phyloP scores from a whole-genome alignment of 2,329 filamentous ascomycete genomes.

The Akanthomyces muscarius region DNA sequence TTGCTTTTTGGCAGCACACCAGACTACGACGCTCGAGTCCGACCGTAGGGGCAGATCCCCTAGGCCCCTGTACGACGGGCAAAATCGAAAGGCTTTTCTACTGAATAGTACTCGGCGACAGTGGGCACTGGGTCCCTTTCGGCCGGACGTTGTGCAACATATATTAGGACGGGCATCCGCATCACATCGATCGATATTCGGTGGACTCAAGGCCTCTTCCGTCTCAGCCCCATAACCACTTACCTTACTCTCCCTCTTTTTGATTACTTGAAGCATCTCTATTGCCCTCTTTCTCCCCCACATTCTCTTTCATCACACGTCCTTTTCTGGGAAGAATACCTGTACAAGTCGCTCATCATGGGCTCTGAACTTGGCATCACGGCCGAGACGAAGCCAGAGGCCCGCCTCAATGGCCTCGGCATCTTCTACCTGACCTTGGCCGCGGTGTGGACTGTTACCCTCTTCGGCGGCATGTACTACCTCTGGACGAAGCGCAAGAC shows the following conservation, averaged over 20 bases:
- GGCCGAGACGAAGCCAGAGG: constrained; percentile 28
- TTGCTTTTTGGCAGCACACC: constrained; percentile 2
- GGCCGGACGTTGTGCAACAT: neutral
- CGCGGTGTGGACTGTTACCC: constrained; percentile 36
- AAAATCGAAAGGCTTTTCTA: neutral
- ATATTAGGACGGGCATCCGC: constrained; percentile 8
- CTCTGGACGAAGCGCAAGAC: constrained; percentile 38
- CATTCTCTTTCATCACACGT: neutral
- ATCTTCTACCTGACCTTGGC: constrained; percentile 39
- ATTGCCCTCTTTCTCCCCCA: too few species aligned
- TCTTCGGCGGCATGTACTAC: constrained; percentile 38
- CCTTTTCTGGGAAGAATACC: neutral
- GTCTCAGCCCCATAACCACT: neutral
- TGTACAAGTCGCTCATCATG: neutral
- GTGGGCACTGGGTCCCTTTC: neutral
- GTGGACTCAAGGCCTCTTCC: neutral
- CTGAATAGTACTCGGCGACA: neutral
- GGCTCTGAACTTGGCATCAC: constrained; percentile 29
- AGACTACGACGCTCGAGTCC: neutral
- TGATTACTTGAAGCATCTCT: neutral
- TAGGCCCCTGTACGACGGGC: neutral
- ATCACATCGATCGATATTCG: neutral
- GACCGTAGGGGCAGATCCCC: constrained; percentile 5
- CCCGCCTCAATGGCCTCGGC: constrained; percentile 35
- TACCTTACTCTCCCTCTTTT: neutral